phyloP scores from a whole-genome alignment of 2,329 filamentous ascomycete species.

The Dryadomyces quercus-mongolicae region DNA sequence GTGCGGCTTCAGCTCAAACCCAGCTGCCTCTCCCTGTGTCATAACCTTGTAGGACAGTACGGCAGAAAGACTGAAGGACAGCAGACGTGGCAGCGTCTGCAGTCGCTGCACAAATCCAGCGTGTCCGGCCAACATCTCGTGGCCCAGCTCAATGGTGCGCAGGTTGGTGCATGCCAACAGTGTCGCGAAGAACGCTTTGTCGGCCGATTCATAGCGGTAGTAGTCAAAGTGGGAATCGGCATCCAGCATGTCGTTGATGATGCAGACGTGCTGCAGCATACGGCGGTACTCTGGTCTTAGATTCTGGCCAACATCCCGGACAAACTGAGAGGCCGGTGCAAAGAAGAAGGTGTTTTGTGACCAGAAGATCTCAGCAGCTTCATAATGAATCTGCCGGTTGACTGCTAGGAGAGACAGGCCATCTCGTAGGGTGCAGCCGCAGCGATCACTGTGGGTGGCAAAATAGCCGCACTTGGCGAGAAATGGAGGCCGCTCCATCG shows the following conservation, averaged over 20 bases:
- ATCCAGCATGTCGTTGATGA: conserved; percentile 3
- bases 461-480: not conserved
- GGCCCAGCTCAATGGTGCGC: conserved; percentile 5
- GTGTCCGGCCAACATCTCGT: not conserved
- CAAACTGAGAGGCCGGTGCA: not conserved
- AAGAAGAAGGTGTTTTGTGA: conserved; percentile 7
- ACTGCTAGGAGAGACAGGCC: conserved; percentile 7
- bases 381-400: conserved; percentile 9
- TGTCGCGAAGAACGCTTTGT: not conserved
- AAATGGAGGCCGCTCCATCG: conserved; percentile 6
- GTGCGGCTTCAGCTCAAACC: not conserved
- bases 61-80: not conserved
- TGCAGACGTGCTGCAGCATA: conserved; percentile 9
- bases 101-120: not conserved
- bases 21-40: not conserved
- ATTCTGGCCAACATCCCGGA: conserved; percentile 1
- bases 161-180: conserved; percentile 6
- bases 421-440: conserved; percentile 6
- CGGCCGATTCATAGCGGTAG: not conserved
- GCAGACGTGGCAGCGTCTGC: conserved; percentile 1
- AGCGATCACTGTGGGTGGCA: not conserved
- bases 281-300: conserved; percentile 8
- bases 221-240: not conserved
- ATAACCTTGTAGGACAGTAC: not conserved
- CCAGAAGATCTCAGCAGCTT: conserved; percentile 12